phyloP scores from a whole-genome alignment of 2,329 filamentous ascomycete species.

The Alternaria tenuissima region DNA sequence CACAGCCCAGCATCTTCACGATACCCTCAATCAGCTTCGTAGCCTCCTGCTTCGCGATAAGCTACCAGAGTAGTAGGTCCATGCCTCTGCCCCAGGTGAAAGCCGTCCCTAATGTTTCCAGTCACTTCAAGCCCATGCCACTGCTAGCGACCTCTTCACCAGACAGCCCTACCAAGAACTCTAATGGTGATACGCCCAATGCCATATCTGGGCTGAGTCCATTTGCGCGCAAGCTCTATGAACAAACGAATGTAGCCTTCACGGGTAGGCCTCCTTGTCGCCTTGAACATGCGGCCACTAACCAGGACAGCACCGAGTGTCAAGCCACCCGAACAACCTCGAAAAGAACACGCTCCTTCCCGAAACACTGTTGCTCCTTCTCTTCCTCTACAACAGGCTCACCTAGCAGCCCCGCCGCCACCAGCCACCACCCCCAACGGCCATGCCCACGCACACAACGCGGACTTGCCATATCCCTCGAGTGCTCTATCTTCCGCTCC shows the following conservation, averaged over 20 bases:
- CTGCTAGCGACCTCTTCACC: slow-evolving; percentile 44
- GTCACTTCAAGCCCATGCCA: slow-evolving; percentile 43
- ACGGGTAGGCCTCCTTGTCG: slow-evolving; percentile 33
- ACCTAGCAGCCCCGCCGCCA: slow-evolving; percentile 17
- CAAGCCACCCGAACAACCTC: slow-evolving; percentile 19
- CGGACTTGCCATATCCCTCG: slow-evolving; percentile 22
- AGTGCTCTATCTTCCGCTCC: slow-evolving; percentile 23
- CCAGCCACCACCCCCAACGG: slow-evolving; percentile 20
- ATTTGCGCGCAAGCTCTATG: slow-evolving; percentile 64
- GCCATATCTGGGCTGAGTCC: slow-evolving; percentile 53
- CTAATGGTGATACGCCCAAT: slow-evolving; percentile 31
- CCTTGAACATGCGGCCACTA: slow-evolving; percentile 10
- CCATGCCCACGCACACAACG: slow-evolving; percentile 24
- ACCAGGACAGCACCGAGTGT: slow-evolving; percentile 29
- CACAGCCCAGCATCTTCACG: slow-evolving; percentile 71
- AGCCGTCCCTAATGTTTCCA: slow-evolving; percentile 26
- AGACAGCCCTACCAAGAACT: slow-evolving; percentile 32
- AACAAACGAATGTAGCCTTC: slow-evolving; percentile 50
- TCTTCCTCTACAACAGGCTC: slow-evolving; percentile 14
- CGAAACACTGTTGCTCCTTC: slow-evolving; percentile 17
- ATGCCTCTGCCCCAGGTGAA: not conserved
- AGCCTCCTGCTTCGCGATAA: slow-evolving; percentile 76
- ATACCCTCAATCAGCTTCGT: slow-evolving; percentile 76
- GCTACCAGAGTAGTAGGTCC: slow-evolving; percentile 71
- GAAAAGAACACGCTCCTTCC: slow-evolving; percentile 17